Conservation (phyloP, 2,329 filamentous ascomycete species). For the Claviceps sorghi region DNA sequence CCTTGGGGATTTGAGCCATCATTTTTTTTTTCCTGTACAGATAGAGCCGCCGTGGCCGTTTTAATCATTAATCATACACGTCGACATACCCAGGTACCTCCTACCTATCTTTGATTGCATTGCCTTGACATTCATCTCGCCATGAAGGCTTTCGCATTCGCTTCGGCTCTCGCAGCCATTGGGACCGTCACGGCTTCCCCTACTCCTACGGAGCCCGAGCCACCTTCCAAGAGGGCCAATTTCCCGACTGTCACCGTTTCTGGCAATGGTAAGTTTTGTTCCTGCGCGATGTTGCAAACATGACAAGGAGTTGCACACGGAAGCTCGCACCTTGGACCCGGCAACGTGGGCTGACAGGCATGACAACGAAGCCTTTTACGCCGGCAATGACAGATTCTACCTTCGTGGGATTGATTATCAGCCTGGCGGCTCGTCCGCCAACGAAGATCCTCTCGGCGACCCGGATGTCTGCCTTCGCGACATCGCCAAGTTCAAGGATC, state of each 20-base stretch:
- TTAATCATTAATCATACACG: not conserved
- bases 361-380: constrained; percentile 35
- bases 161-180: constrained; percentile 33
- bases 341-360: not conserved
- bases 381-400: constrained; percentile 39
- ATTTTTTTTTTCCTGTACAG: not conserved
- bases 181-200: constrained; percentile 32
- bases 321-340: not conserved
- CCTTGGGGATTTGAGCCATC: constrained; percentile 4
- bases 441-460: constrained; percentile 64
- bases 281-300: not conserved
- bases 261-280: constrained; percentile 35
- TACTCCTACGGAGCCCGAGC: constrained; percentile 32
- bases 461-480: constrained; percentile 58
- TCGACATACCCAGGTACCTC: not conserved
- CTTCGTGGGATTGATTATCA: constrained; percentile 48
- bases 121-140: constrained; percentile 13
- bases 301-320: not conserved
- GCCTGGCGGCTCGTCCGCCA: constrained; percentile 41
- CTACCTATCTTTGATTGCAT: not conserved
- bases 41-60: not conserved
- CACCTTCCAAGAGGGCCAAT: constrained; percentile 34
- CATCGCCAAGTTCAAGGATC: constrained; percentile 64
- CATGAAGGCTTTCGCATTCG: constrained; percentile 35
- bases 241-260: constrained; percentile 37